Evolutionary conservation across 805 yeast species (phyloP), one percentile per base, ranked within the genome.

Genomic region (Candida vaughaniae): DNA sequence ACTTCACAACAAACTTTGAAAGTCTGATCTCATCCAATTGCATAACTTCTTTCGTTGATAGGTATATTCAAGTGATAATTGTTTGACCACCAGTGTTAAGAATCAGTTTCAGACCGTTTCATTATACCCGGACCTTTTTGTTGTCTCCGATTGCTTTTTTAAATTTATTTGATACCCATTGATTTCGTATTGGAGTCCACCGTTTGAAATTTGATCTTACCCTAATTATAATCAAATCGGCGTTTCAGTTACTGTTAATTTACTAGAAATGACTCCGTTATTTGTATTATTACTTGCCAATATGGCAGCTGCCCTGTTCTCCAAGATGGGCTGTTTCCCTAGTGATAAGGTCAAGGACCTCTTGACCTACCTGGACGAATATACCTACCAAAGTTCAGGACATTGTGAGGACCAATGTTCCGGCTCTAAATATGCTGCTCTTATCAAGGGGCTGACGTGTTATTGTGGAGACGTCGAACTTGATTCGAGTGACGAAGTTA

Each of bases 331-430:
- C 11, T 59, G 64, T 43, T 59, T 37, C 40, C 36, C 46, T 22
- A 28, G 49, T 50, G 45, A 68, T 18, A 33, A 55, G n/a, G 46
- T 73, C 3, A 60, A 30, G 29, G 42, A 52, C 2, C 33, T 33
- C 55, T 74, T 65, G 48, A 33, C 54, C n/a, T 54, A 49, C 38
- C 55, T 64, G 42, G 85, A 82, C 20, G 49, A 68, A 3, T 75
- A 74, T 55, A 61, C 57, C 1, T 82, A 63, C 53, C 90, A 85
- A 60, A 71, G 88, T 6, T 72, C 78, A 12, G 64, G 73, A 6
- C 63, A 75, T 51, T 83, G 93, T 57, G 63, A 68, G 40, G 46
- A 51, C 6, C 63, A 66, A 43, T 82, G 96, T 60, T 38, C 53
- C 36, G 72, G 73, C 6, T 64, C 59, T 16, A 50, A 47, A 23